Base-by-base conservation (phyloP, 257 asterid genomes). In the Solanum chaucha region DNA sequence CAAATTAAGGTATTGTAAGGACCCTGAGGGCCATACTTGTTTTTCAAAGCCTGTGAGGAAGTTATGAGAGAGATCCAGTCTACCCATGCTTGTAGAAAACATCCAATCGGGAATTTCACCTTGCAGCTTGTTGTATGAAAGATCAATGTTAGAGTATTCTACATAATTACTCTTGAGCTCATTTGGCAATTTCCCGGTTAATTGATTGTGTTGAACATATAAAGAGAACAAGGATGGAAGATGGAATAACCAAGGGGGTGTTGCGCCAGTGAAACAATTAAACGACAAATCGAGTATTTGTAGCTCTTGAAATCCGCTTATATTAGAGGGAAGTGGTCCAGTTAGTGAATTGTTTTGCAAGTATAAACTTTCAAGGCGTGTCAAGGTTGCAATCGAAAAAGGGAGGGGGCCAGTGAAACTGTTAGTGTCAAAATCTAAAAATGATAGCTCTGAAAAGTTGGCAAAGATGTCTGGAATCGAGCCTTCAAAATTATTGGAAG, bases 211-310 rank as follows among this genome's bases (percentile, higher is more conserved):
- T 74, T 20, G 10, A 38, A 74, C 34, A 10, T 10, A 36, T 74
- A 74, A 22, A 73, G 9, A 12, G 9, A 0, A 0, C 81, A 73
- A 35, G 48, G 15, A 19, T 73, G 81, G 48, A 35, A 73, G 19
- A 35, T 2, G 7, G 81, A 72, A 72, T 72, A 72, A 35, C 55
- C 82, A 74, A 74, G 55, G 32, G 48, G 82, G 82, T 36, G 82
- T 2, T 10, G 55, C 3, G 11, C 58, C 82, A 11, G 34, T 74
- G 2, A 74, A 74, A 10, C 3, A 10, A 74, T 74, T 38, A 20
- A 1, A 75, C 2, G 58, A 75, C 22, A 74, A 38, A 75, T n/a
- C 3, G n/a, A 38, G 58, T 0, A 1, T 0, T 3, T 0, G 0
- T n/a, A 75, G 55, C 55, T 74, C 10, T 36, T 74, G 82, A 74